Percentiles rank a stretch among this genome's conserved stretches.
These are phyloP conservation scores for Podospora fimiseda DNA, from an alignment of 495 filamentous ascomycete genomes.

Conservation along the genomic window DNA sequence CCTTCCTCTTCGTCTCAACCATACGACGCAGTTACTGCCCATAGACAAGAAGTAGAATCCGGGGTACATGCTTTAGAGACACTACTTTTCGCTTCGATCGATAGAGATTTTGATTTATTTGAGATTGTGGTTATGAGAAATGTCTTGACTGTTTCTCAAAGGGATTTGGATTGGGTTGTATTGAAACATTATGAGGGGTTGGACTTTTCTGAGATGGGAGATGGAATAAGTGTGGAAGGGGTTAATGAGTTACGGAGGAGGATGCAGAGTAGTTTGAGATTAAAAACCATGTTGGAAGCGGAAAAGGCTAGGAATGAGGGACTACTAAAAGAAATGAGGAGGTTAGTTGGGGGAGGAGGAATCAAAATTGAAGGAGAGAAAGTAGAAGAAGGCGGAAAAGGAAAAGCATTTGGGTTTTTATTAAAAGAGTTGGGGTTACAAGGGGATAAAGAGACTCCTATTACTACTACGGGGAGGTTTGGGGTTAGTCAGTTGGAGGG, in stretches of 20 bases:
- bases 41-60: constrained; percentile 76
- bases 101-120: constrained; percentile 95
- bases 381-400: constrained; percentile 5
- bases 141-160: constrained; percentile 67
- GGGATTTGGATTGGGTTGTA: constrained; percentile 68
- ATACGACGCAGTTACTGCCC: constrained; percentile 39
- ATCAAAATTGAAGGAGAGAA: constrained; percentile 19
- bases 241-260: constrained; percentile 67
- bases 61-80: constrained; percentile 92
- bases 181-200: constrained; percentile 75
- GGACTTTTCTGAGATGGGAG: constrained; percentile 21
- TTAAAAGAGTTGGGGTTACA: constrained; percentile 36
- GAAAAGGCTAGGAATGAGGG: constrained; percentile 72
- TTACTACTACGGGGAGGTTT: constrained; percentile 74
- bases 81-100: constrained; percentile 85
- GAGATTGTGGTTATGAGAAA: constrained; percentile 89
- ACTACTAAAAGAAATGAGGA: constrained; percentile 58
- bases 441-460: constrained; percentile 39
- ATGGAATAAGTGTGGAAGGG: constrained; percentile 36
- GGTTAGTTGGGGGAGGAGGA: constrained; percentile 38
- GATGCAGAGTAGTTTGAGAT: constrained; percentile 71
- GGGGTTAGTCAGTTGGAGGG: constrained; percentile 74
- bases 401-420: constrained; percentile 45
- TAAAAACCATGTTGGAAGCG: constrained; percentile 66
- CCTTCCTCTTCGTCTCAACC: not conserved